Evolutionary conservation across 768 basidiomycete genomes (phyloP), one percentile per base, ranked within the genome.

Genomic region (Lactifluus echinatus): DNA sequence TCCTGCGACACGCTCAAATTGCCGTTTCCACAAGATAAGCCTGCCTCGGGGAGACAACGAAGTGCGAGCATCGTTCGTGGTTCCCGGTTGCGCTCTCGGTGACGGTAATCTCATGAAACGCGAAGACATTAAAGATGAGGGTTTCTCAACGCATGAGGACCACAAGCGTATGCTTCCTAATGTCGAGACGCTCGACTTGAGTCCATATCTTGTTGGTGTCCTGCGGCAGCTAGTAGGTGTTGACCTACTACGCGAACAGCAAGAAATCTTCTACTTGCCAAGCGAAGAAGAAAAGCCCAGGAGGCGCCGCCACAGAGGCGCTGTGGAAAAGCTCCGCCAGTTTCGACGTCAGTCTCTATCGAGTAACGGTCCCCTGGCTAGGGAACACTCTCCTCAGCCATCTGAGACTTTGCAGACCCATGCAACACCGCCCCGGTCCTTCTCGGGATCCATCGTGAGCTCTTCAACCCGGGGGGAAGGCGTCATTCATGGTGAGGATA

Each of bases 1-100:
- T 2, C 82, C 81, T 0, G 76, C 81, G 7, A 85, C 84, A 15
- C 79, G 85, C 5, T 85, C 85, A 3, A 76, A 85, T 52, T 87
- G 85, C 62, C 80, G 81, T 39, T 87, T 81, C 67, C 84, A 82
- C 65, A 80, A 77, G 57, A 82, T 87, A 64, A 83, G 81, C 60
- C 66, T 87, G 21, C 83, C 83, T 1, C 72, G 70, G 37, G 76
- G 78, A 53, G 80, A 82, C 52, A 72, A 73, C 29, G 76, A 77
- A 4, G 74, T 73, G 31, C 78, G 80, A 7, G 70, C 83, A n/a
- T 76, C 64, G 61, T 87, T 87, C 69, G 74, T 85, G 29, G 82
- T 85, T 5, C 85, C 85, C 0, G 83, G 83, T 1, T 87, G 85
- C 62, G 79, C 84, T 7, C 75, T 87, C 40, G 75, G 74, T 29